Percentiles rank a stretch among this genome's conserved stretches.
phyloP scores from a whole-genome alignment of 371 early-diverging fungal species.

The Saksenaea oblongispora region DNA sequence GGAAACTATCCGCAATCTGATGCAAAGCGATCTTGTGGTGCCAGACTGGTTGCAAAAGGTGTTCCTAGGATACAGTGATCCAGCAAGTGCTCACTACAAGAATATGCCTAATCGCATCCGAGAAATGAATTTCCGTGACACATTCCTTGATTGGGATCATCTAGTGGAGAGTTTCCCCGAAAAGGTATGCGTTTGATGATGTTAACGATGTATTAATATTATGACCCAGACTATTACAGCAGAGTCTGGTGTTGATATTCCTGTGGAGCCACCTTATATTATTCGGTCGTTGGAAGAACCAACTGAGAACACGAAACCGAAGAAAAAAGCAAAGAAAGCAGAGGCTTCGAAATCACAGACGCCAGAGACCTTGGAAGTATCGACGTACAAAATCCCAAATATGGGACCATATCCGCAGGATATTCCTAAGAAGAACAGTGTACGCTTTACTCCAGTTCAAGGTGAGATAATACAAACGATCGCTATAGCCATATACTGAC shows the following conservation, averaged over 20 bases:
- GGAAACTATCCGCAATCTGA: slow-evolving; percentile 85
- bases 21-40: slow-evolving; percentile 75
- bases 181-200: slow-evolving; percentile 15
- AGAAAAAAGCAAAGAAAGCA: slow-evolving; percentile 45
- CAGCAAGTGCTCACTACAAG: slow-evolving; percentile 70
- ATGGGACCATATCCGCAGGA: slow-evolving; percentile 80
- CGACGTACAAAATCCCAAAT: slow-evolving; percentile 60
- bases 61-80: slow-evolving; percentile 94
- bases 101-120: slow-evolving; percentile 54
- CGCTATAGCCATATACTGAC: neutral
- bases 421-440: slow-evolving; percentile 62
- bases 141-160: slow-evolving; percentile 85
- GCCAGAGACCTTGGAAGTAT: slow-evolving; percentile 49
- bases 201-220: neutral
- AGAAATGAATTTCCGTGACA: slow-evolving; percentile 79
- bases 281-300: slow-evolving; percentile 50
- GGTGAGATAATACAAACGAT: slow-evolving; percentile 29
- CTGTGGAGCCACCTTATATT: slow-evolving; percentile 63
- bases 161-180: slow-evolving; percentile 69
- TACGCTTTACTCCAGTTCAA: slow-evolving; percentile 87
- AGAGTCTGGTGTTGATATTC: neutral
- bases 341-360: slow-evolving; percentile 28
- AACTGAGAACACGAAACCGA: slow-evolving; percentile 29
- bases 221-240: neutral
- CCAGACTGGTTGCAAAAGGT: slow-evolving; percentile 91